Conservation (phyloP, 306 rosid species). For the Quercus parvula region DNA sequence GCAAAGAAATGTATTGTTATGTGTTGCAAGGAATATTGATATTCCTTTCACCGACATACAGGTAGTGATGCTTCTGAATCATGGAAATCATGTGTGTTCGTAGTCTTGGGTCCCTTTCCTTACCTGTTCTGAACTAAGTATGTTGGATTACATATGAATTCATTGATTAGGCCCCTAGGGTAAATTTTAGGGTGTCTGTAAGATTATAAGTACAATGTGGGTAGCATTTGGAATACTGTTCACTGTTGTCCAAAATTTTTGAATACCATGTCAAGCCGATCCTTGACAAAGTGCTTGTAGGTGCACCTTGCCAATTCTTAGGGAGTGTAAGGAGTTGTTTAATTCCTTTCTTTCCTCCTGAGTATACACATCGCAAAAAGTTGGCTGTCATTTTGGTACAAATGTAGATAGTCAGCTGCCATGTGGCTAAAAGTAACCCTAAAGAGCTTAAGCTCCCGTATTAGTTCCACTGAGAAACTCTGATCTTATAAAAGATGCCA, state of each 20-base stretch:
- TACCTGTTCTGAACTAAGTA: background rate
- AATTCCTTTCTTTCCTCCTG: too few species aligned
- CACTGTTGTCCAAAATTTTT: background rate
- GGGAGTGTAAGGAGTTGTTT: too few species aligned
- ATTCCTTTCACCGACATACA: background rate
- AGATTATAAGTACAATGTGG: background rate
- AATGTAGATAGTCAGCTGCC: too few species aligned
- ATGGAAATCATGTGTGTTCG: background rate
- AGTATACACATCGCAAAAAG: too few species aligned
- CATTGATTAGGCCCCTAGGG: background rate
- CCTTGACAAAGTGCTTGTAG: background rate
- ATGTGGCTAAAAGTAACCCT: too few species aligned
- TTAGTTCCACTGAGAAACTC: too few species aligned
- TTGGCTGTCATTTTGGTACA: too few species aligned
- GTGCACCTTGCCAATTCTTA: too few species aligned
- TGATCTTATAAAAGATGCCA: too few species aligned
- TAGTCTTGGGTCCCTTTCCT: background rate
- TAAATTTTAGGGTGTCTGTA: background rate
- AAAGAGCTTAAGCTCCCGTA: too few species aligned
- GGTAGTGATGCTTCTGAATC: background rate
- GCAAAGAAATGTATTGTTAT: background rate
- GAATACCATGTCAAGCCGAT: background rate
- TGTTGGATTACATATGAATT: background rate
- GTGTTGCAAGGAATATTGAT: background rate
- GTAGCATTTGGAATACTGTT: background rate